Base-by-base conservation (phyloP, 2,329 filamentous ascomycete species). In the Aspergillus ibericus region DNA sequence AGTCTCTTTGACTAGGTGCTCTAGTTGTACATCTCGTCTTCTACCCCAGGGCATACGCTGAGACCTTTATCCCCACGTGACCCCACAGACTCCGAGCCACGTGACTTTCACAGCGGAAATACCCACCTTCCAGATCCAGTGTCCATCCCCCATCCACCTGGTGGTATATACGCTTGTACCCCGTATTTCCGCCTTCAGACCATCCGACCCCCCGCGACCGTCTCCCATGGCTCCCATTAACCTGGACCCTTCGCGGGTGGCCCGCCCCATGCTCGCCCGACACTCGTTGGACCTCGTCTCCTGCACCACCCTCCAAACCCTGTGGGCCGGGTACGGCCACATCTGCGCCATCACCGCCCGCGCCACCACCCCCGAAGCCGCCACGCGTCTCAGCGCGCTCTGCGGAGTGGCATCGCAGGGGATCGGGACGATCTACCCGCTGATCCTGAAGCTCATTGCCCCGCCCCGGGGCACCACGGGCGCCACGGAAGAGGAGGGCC, bases 401-500 rank as follows among this genome's bases (percentile, higher is more conserved):
- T 71, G 64, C n/a, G 63, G 64, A 58, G 63, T n/a, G 46, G 46
- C 62, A 49, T 9, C 71, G 1, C 49, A 50, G 8, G 10, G 36
- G 5, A 58, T 52, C 0, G 67, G 68, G 42, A 47, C 59, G 16
- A 66, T 52, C 1, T 71, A 66, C 9, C 58, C 63, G 20, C 73
- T 86, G 35, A 79, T 89, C 10, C 71, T 89, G 6, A 89, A 89
- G 66, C 77, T 86, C 54, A 85, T 88, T 38, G 80, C 80, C 0
- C 84, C 84, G 6, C 84, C 85, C 0, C 59, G 51, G 4, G 56
- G 70, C 38, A 54, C 58, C 38, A 54, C 59, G 29, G 60, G 53
- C 0, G 64, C 60, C 25, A 64, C 64, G n/a, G 3, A 49, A 13
- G 82, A 87, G 36, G 86, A 89, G 65, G 85, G 86, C 0, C 86